Percentiles rank a stretch among this genome's conserved stretches.
Evolutionary conservation across 805 yeast species (phyloP).

Genomic region (Saccharomyces jurei): DNA sequence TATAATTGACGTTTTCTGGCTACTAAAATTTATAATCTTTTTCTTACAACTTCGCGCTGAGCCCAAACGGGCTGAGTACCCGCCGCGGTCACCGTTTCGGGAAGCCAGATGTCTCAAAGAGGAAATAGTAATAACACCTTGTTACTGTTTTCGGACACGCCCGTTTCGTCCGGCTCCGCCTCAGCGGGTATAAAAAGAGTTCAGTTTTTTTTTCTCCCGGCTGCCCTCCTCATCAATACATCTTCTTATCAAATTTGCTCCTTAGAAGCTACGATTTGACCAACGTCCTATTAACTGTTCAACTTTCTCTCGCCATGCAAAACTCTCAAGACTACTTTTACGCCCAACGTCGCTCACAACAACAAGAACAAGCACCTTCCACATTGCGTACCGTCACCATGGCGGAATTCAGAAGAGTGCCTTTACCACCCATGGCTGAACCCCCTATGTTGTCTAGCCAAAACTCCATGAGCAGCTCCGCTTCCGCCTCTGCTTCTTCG

Average conservation of each 20-base stretch:
- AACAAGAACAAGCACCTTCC: conserved; percentile 7
- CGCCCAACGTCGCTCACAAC: conserved; percentile 6
- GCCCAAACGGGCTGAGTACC: neutral
- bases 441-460: conserved; percentile 32
- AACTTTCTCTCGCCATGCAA: neutral
- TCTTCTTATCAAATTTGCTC: neutral
- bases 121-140: neutral
- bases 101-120: neutral
- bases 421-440: conserved; percentile 27
- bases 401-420: conserved; percentile 30
- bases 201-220: neutral
- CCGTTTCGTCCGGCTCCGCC: neutral
- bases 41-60: neutral
- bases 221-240: neutral
- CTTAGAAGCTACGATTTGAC: neutral
- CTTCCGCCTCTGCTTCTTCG: conserved; percentile 30
- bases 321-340: neutral
- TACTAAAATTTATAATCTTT: neutral
- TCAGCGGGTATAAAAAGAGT: neutral
- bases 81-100: neutral
- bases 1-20: neutral
- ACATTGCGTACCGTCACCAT: conserved; percentile 6
- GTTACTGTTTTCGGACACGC: neutral
- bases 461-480: conserved; percentile 14
- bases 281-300: neutral